Base-by-base conservation (phyloP, 805 yeast species). In the Metschnikowia baotianmanensis region DNA sequence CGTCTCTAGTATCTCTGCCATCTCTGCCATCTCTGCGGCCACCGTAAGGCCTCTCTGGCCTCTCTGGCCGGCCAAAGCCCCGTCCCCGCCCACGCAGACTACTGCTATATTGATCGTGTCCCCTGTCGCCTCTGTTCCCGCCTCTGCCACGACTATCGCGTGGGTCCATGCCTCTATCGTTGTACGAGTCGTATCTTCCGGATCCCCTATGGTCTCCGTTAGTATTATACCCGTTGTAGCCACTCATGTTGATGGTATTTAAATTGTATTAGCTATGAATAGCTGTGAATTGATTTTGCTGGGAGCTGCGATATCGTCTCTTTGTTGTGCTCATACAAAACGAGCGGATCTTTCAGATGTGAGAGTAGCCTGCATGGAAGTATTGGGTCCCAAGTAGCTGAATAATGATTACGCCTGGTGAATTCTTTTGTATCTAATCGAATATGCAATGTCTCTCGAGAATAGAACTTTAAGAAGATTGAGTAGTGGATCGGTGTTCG, bases 51-150 rank as follows among this genome's bases (percentile, higher is more conserved):
- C 43, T 17, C 6, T 40, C 43, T 6, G 29, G 17, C n/a, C 43
- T 17, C 6, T 40, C 43, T 6, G 30, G 32, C 6, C 43, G 31
- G 8, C 39, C 36, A 15, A 9, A 25, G 3, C 36, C 36, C 18
- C 43, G 42, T 31, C 58, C 57, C 10, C 58, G 46, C 22, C 52
- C 49, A 8, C 53, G 48, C 34, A 46, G 46, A 10, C 29, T 31
- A 5, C 37, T 20, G 16, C 44, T 40, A 35, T 38, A 46, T 31
- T 38, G 47, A 38, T 47, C 45, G 23, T 42, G 44, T 21, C 42
- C 42, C 24, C 45, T 52, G 37, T 53, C 38, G 18, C 59, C 58
- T 23, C 62, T 48, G 40, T 48, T 51, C 2, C 53, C 56, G 18
- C 62, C 57, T 13, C 58, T 41, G 11, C 52, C 48, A 19, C 59